These are phyloP conservation scores for Strigomonas oncopelti DNA, from an alignment of 208 protist genomes.

Conservation along the genomic window DNA sequence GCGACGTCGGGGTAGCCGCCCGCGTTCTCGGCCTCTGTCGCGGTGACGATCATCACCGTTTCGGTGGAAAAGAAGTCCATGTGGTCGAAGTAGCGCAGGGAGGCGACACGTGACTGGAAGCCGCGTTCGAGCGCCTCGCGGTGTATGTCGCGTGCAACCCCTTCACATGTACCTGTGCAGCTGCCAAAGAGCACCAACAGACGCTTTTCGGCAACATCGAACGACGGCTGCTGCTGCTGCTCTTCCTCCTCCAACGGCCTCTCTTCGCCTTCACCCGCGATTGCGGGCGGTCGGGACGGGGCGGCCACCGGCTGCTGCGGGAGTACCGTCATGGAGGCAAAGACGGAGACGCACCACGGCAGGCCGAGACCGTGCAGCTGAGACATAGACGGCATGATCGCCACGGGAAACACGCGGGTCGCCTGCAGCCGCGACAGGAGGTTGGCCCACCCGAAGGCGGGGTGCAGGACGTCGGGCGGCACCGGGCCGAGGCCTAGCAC, in stretches of 20 bases:
- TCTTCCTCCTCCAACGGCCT: background rate
- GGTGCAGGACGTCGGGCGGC: constrained; percentile 19
- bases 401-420: constrained; percentile 48
- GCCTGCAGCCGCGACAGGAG: constrained; percentile 37
- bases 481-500: constrained; percentile 35
- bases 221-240: background rate
- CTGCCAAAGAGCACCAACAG: constrained; percentile 61
- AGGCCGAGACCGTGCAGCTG: constrained; percentile 42
- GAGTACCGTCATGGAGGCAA: constrained; percentile 31
- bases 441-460: constrained; percentile 29
- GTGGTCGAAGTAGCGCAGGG: constrained; percentile 39
- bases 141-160: constrained; percentile 52
- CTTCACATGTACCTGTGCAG: constrained; percentile 47
- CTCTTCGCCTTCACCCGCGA: background rate
- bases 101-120: constrained; percentile 36
- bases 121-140: constrained; percentile 33
- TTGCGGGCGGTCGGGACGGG: background rate
- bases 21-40: constrained; percentile 42
- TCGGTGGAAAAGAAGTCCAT: constrained; percentile 48
- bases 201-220: background rate
- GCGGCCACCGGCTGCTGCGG: background rate
- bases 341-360: constrained; percentile 39
- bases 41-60: constrained; percentile 45
- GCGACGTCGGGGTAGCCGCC: constrained; percentile 53
- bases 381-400: constrained; percentile 48